Evolutionary conservation across 2,329 filamentous ascomycete genomes (phyloP), one percentile per base, ranked within the genome.

Genomic region (Cadophora sp.): DNA sequence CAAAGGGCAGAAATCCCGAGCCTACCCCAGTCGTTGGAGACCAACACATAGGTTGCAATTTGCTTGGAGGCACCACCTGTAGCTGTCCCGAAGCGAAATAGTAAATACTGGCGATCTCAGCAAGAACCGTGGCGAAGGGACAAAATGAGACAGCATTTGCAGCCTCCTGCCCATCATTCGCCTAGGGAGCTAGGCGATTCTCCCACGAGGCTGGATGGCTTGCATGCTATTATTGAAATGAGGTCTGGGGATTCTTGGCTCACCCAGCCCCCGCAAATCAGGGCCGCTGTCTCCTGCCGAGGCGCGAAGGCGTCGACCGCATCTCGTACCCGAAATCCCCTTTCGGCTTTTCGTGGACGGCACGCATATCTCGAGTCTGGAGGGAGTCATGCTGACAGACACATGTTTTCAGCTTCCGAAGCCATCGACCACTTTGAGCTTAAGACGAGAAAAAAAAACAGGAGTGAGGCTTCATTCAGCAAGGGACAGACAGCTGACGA

Each of bases 181-280:
- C 27, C 27, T 30, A 30, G 3, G 27, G 27, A 30, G 27, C 4
- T 30, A 30, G 27, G 6, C 27, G 27, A 30, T 30, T 30, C 27
- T 30, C 27, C 27, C 27, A 30, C 27, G 41, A 45, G 36, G 36
- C 36, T 39, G 36, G 9, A 30, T 50, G 47, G 47, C 20, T 27
- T 50, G 47, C 47, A 50, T 50, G 22, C 13, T 50, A 22, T 13
- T 50, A 50, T 50, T 50, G 22, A 50, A 50, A 24, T 24, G 20
- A 16, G 47, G 47, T 48, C n/a, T 22, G 45, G 45, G n/a, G 45
- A 24, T 11, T 24, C 47, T 50, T 50, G 47, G 47, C 47, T 24
- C 20, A 13, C 47, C n/a, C n/a, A 48, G 27, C 11, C 47, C 47
- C 47, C 47, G 47, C 47, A 50, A 50, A 50, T 50, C 47, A 50